phyloP scores from a whole-genome alignment of 2,329 filamentous ascomycete species.

The Nothomitra cinnamomea region DNA sequence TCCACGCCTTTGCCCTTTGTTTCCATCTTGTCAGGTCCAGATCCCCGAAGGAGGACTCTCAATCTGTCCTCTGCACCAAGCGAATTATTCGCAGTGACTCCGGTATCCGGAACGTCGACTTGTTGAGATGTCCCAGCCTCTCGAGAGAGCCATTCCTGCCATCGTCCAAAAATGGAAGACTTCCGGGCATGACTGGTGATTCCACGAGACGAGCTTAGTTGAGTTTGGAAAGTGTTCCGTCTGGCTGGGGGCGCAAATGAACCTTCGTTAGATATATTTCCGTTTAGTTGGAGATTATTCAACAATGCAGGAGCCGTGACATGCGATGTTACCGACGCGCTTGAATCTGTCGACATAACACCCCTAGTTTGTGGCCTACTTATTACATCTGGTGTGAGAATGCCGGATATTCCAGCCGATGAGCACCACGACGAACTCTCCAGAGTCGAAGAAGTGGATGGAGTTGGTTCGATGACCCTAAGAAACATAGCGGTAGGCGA shows the following conservation, averaged over 20 bases:
- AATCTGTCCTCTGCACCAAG: slow-evolving; percentile 1
- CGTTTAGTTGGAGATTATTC: background rate
- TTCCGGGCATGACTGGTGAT: background rate
- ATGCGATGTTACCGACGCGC: background rate
- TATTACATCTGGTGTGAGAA: background rate
- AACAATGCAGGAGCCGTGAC: background rate
- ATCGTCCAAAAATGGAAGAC: background rate
- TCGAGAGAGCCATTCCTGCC: background rate
- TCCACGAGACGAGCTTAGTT: background rate
- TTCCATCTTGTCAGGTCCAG: background rate
- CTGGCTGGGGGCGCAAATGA: background rate
- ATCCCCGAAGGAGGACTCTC: background rate
- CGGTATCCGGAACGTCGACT: background rate
- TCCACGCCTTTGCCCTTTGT: slow-evolving; percentile 2
- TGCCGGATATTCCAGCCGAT: background rate
- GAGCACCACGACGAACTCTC: background rate
- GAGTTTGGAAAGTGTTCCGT: background rate
- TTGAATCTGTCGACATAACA: background rate
- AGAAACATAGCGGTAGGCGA: background rate
- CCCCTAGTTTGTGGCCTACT: background rate
- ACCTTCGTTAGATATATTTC: background rate
- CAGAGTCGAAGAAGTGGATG: background rate
- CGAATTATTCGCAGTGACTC: background rate
- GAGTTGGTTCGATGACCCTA: background rate
- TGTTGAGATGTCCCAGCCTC: background rate